Evolutionary conservation across 257 asterid species (phyloP).

Genomic region (Solanum sejunctum): DNA sequence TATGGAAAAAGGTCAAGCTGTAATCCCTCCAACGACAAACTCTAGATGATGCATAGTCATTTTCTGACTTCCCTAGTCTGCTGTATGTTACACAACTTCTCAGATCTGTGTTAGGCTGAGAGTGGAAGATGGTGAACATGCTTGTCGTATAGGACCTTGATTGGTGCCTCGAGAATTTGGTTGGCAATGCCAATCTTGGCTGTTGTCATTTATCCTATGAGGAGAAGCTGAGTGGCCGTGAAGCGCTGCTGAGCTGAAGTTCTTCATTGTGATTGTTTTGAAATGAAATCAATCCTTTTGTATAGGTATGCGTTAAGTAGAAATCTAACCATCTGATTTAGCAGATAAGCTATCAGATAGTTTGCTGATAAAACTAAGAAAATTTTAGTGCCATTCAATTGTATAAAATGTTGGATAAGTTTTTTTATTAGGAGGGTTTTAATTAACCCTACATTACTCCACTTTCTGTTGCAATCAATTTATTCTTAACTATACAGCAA

Average conservation of each 20-base stretch:
- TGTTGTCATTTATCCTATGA: background rate
- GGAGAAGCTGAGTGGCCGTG: background rate
- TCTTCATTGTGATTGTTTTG: background rate
- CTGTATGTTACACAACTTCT: background rate
- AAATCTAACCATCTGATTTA: background rate
- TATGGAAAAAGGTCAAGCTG: constrained; percentile 32
- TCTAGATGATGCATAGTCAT: constrained; percentile 40
- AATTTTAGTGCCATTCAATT: background rate
- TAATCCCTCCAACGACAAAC: constrained; percentile 38
- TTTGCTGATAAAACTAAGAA: background rate
- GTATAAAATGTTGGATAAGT: background rate
- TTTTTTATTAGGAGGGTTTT: background rate
- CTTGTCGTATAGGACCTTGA: background rate
- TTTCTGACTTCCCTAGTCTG: background rate
- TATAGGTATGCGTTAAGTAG: background rate
- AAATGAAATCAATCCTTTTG: background rate
- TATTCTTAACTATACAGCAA: background rate
- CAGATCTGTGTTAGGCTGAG: background rate
- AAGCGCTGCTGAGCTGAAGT: background rate
- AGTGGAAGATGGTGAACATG: background rate
- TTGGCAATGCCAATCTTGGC: background rate
- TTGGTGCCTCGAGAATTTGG: background rate
- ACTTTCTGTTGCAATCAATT: background rate
- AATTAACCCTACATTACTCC: background rate
- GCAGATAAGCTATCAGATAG: background rate